Conservation (phyloP, 306 rosid species). For the Vigna unguiculata region DNA sequence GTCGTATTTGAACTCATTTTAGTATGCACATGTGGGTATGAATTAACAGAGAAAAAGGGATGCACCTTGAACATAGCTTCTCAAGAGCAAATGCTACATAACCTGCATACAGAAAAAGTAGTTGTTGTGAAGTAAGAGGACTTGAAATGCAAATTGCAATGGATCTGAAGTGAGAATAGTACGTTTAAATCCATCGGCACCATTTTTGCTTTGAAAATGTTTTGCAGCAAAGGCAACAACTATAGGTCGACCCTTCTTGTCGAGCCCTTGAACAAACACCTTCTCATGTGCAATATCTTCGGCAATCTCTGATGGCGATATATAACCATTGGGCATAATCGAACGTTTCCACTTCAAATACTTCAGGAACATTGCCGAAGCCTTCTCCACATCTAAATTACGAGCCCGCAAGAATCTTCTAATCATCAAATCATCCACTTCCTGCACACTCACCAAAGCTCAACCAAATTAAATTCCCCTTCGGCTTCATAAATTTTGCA, state of each 20-base stretch:
- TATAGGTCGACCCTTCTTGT: conserved; percentile 70
- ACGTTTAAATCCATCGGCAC: conserved; percentile 57
- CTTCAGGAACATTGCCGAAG: conserved; percentile 63
- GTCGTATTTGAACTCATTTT: background rate
- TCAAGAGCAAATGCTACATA: conserved; percentile 56
- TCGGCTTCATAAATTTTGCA: conserved; percentile 19
- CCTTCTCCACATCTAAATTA: conserved; percentile 56
- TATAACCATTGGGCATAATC: conserved; percentile 56
- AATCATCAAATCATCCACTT: conserved; percentile 59
- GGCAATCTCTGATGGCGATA: conserved; percentile 55
- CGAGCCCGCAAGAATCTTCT: conserved; percentile 74
- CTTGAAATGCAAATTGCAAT: conserved; percentile 1
- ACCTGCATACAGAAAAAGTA: conserved; percentile 49
- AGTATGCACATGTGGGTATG: background rate
- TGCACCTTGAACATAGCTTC: conserved; percentile 64
- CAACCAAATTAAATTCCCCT: conserved; percentile 18
- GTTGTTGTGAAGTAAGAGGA: background rate
- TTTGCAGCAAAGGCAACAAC: conserved; percentile 55
- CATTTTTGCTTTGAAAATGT: conserved; percentile 59
- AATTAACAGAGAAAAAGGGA: background rate
- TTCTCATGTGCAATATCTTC: conserved; percentile 58
- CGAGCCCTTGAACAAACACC: conserved; percentile 59
- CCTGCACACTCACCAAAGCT: conserved; percentile 50
- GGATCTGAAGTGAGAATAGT: conserved; percentile 21
- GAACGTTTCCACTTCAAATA: conserved; percentile 64